A percentile compares a stretch with the other conserved stretches of the same genome.
Evolutionary conservation across 352 stramenopile genomes (phyloP).

Genomic region (Phytopythium litorale): DNA sequence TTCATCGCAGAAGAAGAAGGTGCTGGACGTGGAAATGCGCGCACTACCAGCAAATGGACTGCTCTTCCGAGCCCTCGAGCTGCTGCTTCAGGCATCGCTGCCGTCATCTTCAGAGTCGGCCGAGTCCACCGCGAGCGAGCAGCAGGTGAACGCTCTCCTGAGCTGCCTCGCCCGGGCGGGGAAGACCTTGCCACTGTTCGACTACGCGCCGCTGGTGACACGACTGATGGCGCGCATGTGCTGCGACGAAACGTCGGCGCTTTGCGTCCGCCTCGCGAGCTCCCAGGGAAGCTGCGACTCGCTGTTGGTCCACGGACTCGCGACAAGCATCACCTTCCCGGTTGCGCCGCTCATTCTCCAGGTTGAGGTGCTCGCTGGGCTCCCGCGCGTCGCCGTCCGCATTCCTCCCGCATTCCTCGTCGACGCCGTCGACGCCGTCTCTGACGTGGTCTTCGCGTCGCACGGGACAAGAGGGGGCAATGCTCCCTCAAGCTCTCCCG

Average conservation of each 20-base stretch:
- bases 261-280: conserved; percentile 28
- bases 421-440: conserved; percentile 12
- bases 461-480: conserved; percentile 14
- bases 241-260: conserved; percentile 16
- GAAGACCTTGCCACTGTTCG: conserved; percentile 21
- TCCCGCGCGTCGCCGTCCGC: conserved; percentile 17
- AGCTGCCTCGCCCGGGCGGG: conserved; percentile 17
- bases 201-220: conserved; percentile 26
- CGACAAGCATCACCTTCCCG: conserved; percentile 16
- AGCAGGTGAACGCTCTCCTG: conserved; percentile 19
- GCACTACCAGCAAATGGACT: conserved; percentile 24
- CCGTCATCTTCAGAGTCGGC: not conserved
- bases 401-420: conserved; percentile 17
- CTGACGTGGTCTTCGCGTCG: conserved; percentile 18
- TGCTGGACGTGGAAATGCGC: conserved; percentile 36
- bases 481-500: conserved; percentile 4
- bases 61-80: conserved; percentile 29
- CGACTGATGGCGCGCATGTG: conserved; percentile 26
- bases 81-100: conserved; percentile 20
- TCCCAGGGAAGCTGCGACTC: conserved; percentile 36
- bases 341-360: conserved; percentile 17
- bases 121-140: not conserved
- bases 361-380: conserved; percentile 15
- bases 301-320: conserved; percentile 19
- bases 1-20: conserved; percentile 45